Conservation (phyloP, 2,329 filamentous ascomycete species). For the Aspergillus spinulosporus region DNA sequence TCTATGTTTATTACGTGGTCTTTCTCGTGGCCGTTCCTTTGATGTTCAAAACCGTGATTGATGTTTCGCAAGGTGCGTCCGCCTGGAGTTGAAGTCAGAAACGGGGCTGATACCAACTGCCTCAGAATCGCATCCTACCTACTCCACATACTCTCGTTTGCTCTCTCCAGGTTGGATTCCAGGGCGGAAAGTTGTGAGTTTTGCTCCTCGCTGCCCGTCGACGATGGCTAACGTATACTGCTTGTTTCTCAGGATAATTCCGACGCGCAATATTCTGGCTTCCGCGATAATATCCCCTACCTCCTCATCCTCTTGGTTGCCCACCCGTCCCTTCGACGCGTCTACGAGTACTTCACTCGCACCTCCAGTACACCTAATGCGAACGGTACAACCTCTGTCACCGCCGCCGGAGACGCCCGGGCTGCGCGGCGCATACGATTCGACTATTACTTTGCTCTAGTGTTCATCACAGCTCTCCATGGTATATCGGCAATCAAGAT, state of each 20-base stretch:
- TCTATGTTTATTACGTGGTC: slow-evolving; percentile 74
- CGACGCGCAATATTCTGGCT: slow-evolving; percentile 81
- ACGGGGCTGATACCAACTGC: slow-evolving; percentile 18
- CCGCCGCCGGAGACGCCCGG: slow-evolving; percentile 54
- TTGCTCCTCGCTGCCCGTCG: not conserved
- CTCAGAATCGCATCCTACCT: slow-evolving; percentile 77
- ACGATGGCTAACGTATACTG: not conserved
- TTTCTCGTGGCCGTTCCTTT: slow-evolving; percentile 68
- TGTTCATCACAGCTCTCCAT: slow-evolving; percentile 78
- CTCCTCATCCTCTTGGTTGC: slow-evolving; percentile 70
- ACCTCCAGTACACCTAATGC: slow-evolving; percentile 36
- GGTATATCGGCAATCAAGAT: slow-evolving; percentile 85
- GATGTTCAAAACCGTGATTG: slow-evolving; percentile 89
- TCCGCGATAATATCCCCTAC: slow-evolving; percentile 82
- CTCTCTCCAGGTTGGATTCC: slow-evolving; percentile 87
- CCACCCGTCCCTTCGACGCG: slow-evolving; percentile 74
- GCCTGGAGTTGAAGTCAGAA: not conserved
- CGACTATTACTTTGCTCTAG: slow-evolving; percentile 75
- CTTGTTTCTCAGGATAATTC: slow-evolving; percentile 69
- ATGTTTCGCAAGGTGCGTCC: slow-evolving; percentile 75
- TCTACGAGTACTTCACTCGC: slow-evolving; percentile 63
- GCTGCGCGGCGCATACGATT: slow-evolving; percentile 73
- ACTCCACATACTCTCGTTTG: slow-evolving; percentile 67
- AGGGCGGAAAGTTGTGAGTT: slow-evolving; percentile 78
- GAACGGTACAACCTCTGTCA: slow-evolving; percentile 20